Evolutionary conservation across 768 basidiomycete species (phyloP), one percentile per base, ranked within the genome.

Genomic region (Leccinum subtestaceum): DNA sequence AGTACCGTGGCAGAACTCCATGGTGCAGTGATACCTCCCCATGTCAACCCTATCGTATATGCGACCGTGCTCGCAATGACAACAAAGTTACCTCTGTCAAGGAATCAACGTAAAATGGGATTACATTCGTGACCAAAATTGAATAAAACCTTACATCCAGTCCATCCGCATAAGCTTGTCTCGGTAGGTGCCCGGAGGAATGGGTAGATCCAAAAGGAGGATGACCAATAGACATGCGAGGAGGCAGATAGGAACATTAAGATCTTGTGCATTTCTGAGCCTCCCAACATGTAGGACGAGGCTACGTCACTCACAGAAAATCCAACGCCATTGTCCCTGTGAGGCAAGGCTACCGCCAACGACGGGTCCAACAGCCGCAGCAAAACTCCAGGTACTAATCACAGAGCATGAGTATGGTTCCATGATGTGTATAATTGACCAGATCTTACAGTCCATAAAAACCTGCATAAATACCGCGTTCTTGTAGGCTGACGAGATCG

Each of bases 401-500:
- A 47, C 46, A 53, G 0, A 32, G 15, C 0, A 54, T 43, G 9
- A 59, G 53, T 43, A 21, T 6, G 10, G 12, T 6, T 31, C 17
- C 1, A 32, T 5, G 2, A 0, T 10, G 9, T 13, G 5, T 21
- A 36, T 19, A 15, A 23, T 52, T 17, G 17, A 50, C 17, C 12
- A 53, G 1, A 9, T 23, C 73, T 56, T 38, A 74, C 75, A 78
- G 56, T 23, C 69, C 77, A 19, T 78, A 67, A 17, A 81, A 53
- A 8, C 74, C 77, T 3, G 66, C 61, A 59, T 74, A 79, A 1
- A 60, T 36, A 3, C 82, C 82, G 7, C 82, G 74, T 47, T 81
- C 78, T 12, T 67, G 47, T 8, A 84, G 70, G 3, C 80, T 73
- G 12, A 83, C 78, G 3, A 84, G 64, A 59, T 84, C 82, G 13